Conservation (phyloP, 2,329 filamentous ascomycete species). For the Phyllachora maydis region DNA sequence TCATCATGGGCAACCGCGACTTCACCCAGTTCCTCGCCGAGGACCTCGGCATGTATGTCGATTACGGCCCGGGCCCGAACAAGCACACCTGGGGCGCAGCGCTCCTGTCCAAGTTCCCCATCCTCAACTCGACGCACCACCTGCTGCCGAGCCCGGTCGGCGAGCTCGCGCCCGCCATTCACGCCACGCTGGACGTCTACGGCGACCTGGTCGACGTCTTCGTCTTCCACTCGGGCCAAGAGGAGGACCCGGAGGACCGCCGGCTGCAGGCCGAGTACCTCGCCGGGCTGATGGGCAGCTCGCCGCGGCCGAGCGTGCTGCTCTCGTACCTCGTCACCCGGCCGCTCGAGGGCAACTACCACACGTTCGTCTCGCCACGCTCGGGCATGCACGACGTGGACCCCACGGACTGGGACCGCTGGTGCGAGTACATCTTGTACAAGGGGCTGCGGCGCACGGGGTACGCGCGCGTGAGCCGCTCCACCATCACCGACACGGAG, state of each 20-base stretch:
- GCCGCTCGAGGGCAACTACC: conserved; percentile 85
- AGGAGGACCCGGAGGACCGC: conserved; percentile 86
- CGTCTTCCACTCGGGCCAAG: conserved; percentile 96
- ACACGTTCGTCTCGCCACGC: conserved; percentile 70
- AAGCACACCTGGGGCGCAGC: conserved; percentile 97
- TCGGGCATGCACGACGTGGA: conserved; percentile 96
- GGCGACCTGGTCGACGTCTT: conserved; percentile 81
- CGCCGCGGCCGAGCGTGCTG: conserved; percentile 60
- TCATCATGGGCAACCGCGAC: conserved; percentile 99
- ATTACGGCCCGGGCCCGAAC: conserved; percentile 92
- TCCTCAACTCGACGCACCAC: conserved; percentile 91
- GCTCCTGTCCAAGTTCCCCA: conserved; percentile 90
- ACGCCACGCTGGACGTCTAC: conserved; percentile 89
- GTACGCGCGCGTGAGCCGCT: conserved; percentile 74
- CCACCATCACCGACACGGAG: conserved; percentile 92
- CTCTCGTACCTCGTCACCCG: conserved; percentile 86
- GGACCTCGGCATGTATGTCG: conserved; percentile 95
- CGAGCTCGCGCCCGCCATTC: conserved; percentile 86
- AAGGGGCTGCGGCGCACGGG: conserved; percentile 71
- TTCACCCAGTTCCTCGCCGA: conserved; percentile 89
- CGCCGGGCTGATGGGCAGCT: conserved; percentile 68
- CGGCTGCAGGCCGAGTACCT: conserved; percentile 75
- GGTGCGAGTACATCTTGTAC: conserved; percentile 98
- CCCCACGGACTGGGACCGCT: conserved; percentile 79
- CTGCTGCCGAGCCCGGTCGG: conserved; percentile 83